Evolutionary conservation across 257 asterid genomes (phyloP).

Genomic region (Ocimum tenuiflorum): DNA sequence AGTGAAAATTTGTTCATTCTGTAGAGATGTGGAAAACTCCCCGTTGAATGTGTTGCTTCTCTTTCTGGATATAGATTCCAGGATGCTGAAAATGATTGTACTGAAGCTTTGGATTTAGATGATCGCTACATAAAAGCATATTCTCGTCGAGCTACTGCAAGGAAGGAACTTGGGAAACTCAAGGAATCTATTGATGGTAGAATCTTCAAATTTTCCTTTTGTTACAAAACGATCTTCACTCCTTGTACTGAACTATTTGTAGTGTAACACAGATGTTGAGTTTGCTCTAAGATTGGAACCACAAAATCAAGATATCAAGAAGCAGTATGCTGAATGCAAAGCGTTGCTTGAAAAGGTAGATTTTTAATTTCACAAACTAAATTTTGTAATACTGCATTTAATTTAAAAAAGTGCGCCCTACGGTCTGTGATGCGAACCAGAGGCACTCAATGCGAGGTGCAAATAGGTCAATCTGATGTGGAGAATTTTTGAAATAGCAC

Average conservation of each 20-base stretch:
- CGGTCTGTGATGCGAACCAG: too few relatives aligned
- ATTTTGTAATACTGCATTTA: neutral
- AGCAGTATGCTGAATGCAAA: constrained; percentile 71
- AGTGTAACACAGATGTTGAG: constrained; percentile 62
- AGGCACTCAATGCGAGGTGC: too few relatives aligned
- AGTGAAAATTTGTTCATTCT: neutral
- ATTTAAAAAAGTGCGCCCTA: too few relatives aligned
- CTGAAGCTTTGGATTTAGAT: constrained; percentile 85
- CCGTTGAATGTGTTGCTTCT: neutral
- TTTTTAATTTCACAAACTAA: neutral
- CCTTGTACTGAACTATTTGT: constrained; percentile 22
- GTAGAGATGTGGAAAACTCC: constrained; percentile 6
- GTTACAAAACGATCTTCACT: constrained; percentile 6
- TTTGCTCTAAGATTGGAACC: constrained; percentile 90
- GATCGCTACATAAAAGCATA: constrained; percentile 91
- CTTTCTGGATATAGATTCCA: constrained; percentile 44
- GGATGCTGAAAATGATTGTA: constrained; percentile 92
- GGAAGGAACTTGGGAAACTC: constrained; percentile 88
- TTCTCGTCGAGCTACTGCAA: constrained; percentile 90
- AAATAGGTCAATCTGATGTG: too few relatives aligned
- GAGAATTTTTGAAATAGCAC: too few relatives aligned
- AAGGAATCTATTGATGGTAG: constrained; percentile 82
- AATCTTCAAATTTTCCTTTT: constrained; percentile 3
- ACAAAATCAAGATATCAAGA: constrained; percentile 84
- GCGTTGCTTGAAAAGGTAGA: constrained; percentile 66